A percentile compares a stretch with the other conserved stretches of the same genome.
Evolutionary conservation across 2,329 filamentous ascomycete species (phyloP).

Genomic region (Fusarium sp.): DNA sequence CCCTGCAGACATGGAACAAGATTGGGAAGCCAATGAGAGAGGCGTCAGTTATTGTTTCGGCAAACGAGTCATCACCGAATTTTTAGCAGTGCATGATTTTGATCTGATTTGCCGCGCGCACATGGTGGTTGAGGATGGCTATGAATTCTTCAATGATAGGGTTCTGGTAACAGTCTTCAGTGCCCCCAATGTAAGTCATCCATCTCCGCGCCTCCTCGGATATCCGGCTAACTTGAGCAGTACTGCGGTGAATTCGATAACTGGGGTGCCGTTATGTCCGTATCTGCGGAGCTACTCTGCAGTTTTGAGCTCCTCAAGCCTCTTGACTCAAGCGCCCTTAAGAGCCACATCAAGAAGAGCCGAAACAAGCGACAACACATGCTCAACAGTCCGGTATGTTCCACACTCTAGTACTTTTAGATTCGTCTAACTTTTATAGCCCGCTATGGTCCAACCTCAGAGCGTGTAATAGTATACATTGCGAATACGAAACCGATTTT

Average conservation of each 20-base stretch:
- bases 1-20: conserved; percentile 96
- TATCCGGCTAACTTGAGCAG: conserved; percentile 61
- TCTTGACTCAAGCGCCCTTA: conserved; percentile 93
- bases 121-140: conserved; percentile 99
- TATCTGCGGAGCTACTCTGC: conserved; percentile 91
- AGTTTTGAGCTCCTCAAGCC: conserved; percentile 98
- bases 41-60: conserved; percentile 99
- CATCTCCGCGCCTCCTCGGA: background rate
- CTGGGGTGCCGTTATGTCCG: conserved; percentile 99
- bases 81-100: conserved; percentile 94
- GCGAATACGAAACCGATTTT: conserved; percentile 41
- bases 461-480: conserved; percentile 60
- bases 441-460: conserved; percentile 68
- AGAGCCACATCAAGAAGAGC: conserved; percentile 99
- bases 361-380: conserved; percentile 94
- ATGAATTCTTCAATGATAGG: conserved; percentile 97
- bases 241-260: conserved; percentile 99
- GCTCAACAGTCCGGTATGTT: conserved; percentile 93
- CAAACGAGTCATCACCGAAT: conserved; percentile 97
- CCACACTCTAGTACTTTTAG: background rate
- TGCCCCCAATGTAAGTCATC: conserved; percentile 86
- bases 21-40: conserved; percentile 97
- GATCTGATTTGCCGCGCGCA: conserved; percentile 97
- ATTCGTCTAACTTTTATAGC: conserved; percentile 55
- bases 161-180: conserved; percentile 97